Conservation (phyloP, 345 rosid species). For the Hirschfeldia incana region DNA sequence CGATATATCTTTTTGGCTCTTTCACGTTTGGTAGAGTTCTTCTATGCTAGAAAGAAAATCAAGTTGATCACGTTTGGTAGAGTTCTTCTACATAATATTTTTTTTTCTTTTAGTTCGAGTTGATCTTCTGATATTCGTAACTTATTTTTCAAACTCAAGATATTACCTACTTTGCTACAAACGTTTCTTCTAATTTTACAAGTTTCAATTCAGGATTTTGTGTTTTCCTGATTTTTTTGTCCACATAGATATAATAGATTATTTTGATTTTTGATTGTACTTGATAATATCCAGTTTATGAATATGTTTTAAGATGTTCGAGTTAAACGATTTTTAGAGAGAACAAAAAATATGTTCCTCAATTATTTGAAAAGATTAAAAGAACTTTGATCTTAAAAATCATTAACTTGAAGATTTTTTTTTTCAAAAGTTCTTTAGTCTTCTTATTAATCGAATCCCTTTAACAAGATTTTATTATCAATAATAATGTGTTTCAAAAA, state of each 20-base stretch:
- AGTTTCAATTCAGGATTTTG: background rate
- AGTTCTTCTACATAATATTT: slow-evolving; percentile 9
- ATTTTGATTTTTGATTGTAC: background rate
- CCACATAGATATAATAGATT: background rate
- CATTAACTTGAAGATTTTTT: background rate
- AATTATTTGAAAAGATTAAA: background rate
- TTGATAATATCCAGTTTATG: background rate
- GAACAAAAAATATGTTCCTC: background rate
- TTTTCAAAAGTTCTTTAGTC: background rate
- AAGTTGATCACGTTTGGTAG: slow-evolving; percentile 16
- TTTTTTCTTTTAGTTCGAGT: slow-evolving; percentile 8
- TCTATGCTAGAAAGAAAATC: slow-evolving; percentile 24
- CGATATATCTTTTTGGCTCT: slow-evolving; percentile 25
- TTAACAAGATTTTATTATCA: background rate
- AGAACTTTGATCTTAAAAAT: background rate
- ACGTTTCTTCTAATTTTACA: too few relatives aligned
- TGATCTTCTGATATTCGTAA: background rate
- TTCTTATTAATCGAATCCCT: background rate
- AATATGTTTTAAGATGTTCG: slow-evolving; percentile 3
- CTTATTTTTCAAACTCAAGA: background rate
- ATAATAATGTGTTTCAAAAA: background rate
- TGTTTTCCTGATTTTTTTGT: background rate
- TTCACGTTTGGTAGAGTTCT: slow-evolving; percentile 31
- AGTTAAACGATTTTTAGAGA: background rate
- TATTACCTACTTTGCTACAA: slow-evolving; percentile 10